Conservation (phyloP, 2,329 filamentous ascomycete species). For the Cyphellophora attinorum region DNA sequence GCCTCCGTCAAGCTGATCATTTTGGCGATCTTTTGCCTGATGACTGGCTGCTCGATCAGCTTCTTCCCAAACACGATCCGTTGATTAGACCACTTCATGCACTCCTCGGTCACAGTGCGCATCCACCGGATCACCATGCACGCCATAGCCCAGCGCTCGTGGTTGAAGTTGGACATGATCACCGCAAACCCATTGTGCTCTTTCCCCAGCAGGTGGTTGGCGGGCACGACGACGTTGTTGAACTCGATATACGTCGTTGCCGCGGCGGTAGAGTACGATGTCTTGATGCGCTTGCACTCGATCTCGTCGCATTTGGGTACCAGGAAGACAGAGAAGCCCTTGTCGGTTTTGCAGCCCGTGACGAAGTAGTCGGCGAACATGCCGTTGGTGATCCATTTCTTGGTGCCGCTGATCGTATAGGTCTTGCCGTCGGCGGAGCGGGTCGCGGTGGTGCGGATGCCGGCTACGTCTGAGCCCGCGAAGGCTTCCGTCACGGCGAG, state of each 20-base stretch:
- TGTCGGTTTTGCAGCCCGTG: conserved; percentile 64
- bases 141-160: conserved; percentile 62
- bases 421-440: conserved; percentile 54
- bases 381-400: conserved; percentile 74
- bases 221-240: conserved; percentile 85
- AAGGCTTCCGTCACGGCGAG: conserved; percentile 73
- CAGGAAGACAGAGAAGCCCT: conserved; percentile 57
- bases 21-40: conserved; percentile 61
- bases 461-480: conserved; percentile 64
- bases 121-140: conserved; percentile 55
- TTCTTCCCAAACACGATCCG: conserved; percentile 60
- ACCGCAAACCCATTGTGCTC: conserved; percentile 85
- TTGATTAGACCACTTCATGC: conserved; percentile 72
- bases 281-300: conserved; percentile 58
- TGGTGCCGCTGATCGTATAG: conserved; percentile 60
- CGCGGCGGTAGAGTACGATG: conserved; percentile 53
- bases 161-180: conserved; percentile 73
- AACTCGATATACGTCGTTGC: conserved; percentile 69
- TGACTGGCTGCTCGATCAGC: conserved; percentile 64
- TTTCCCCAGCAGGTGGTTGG: conserved; percentile 97
- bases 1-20: conserved; percentile 59
- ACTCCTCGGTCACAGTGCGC: conserved; percentile 52
- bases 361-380: conserved; percentile 59
- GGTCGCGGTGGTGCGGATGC: conserved; percentile 57
- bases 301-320: conserved; percentile 62